Conservation (phyloP, 805 yeast genomes). For the Candida ovalis region DNA sequence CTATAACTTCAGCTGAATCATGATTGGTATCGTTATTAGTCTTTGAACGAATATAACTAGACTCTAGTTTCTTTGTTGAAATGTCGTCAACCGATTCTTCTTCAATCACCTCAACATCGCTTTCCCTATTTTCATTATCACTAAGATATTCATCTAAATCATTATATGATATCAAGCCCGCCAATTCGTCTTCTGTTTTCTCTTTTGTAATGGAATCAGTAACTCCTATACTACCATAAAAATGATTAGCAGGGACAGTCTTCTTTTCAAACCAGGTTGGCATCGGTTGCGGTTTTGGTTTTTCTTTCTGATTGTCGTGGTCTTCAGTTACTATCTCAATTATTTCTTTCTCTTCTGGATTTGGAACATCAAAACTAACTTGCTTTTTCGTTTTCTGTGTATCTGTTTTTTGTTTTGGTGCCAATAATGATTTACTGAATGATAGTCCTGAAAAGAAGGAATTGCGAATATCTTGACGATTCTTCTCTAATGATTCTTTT, state of each 20-base stretch:
- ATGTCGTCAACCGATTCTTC: neutral
- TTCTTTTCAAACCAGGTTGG: slow-evolving; percentile 21
- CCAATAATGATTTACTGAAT: slow-evolving; percentile 12
- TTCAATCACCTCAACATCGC: slow-evolving; percentile 3
- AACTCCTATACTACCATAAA: slow-evolving; percentile 1
- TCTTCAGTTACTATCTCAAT: neutral
- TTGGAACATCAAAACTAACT: neutral
- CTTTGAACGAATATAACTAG: no score
- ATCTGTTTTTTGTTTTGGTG: neutral
- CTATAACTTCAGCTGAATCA: neutral
- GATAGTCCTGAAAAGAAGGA: slow-evolving; percentile 12
- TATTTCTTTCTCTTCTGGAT: neutral
- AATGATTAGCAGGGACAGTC: slow-evolving; percentile 3
- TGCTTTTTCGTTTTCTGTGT: neutral
- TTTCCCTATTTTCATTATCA: slow-evolving; percentile 8
- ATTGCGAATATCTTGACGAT: slow-evolving; percentile 6
- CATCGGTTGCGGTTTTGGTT: slow-evolving; percentile 10
- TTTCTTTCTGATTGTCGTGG: neutral
- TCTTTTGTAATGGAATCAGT: neutral
- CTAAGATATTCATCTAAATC: slow-evolving; percentile 38
- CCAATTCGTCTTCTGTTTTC: slow-evolving; percentile 38
- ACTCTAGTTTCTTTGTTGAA: no score
- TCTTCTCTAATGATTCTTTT: slow-evolving; percentile 16
- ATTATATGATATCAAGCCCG: slow-evolving; percentile 49
- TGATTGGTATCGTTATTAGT: neutral